These are phyloP conservation scores for Lasiosphaeria hispida DNA, from an alignment of 495 filamentous ascomycete species.

Conservation along the genomic window DNA sequence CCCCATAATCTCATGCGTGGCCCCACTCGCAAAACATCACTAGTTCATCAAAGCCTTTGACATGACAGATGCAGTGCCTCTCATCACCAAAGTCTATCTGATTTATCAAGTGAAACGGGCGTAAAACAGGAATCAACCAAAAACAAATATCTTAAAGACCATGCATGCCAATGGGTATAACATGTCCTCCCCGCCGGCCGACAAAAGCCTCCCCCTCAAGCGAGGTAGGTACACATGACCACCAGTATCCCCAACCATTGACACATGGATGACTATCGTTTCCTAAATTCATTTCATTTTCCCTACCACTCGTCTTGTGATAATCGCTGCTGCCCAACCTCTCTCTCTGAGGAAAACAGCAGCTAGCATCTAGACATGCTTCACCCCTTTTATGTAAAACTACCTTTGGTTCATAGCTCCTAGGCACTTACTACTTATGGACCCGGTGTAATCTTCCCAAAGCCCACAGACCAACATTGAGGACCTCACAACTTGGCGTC, in stretches of 20 bases:
- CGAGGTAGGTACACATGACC: background rate
- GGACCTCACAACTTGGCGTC: slow-evolving; percentile 60
- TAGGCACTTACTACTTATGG: no score
- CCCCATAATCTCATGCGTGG: no score
- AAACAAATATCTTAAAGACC: background rate
- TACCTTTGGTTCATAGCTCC: no score
- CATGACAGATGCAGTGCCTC: no score
- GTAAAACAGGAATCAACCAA: no score
- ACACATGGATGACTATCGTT: background rate
- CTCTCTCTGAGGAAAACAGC: no score
- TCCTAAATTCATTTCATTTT: background rate
- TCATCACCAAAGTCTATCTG: no score
- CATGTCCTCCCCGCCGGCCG: background rate
- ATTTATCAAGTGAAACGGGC: no score
- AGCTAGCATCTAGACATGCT: no score
- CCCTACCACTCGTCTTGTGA: background rate
- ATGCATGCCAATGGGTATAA: slow-evolving; percentile 5
- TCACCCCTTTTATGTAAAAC: no score
- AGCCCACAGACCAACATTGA: background rate
- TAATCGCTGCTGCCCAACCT: background rate
- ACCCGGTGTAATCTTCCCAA: background rate
- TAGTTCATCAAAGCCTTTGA: no score
- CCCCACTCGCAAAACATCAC: no score
- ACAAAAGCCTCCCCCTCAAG: background rate
- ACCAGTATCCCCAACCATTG: background rate